phyloP scores from a whole-genome alignment of 225 moss, liverwort and hornwort species.

The Thuidium tamariscinum region DNA sequence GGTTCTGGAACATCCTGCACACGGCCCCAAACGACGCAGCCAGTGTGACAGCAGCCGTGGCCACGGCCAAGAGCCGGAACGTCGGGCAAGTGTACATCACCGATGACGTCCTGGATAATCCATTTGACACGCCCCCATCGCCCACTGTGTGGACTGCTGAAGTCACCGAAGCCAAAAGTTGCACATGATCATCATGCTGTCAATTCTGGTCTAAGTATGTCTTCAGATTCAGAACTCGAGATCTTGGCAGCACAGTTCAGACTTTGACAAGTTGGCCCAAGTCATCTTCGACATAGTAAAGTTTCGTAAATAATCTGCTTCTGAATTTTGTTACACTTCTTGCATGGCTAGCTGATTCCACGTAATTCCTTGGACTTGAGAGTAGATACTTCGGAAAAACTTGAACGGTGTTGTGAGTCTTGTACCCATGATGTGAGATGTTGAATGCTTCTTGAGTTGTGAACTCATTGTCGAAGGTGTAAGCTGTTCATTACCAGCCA shows the following conservation, averaged over 20 bases:
- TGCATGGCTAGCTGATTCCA: background rate
- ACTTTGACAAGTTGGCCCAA: background rate
- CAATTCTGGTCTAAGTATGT: background rate
- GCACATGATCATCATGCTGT: background rate
- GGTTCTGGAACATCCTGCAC: constrained; percentile 25
- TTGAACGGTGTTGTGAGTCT: background rate
- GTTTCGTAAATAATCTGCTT: background rate
- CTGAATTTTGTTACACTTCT: no score
- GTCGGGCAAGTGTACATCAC: constrained; percentile 23
- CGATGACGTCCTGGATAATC: background rate
- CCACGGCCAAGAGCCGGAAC: constrained; percentile 10
- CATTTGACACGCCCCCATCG: background rate
- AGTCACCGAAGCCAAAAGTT: background rate
- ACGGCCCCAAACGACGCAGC: background rate
- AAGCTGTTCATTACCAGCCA: background rate
- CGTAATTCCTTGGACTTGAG: background rate
- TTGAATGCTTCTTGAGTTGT: background rate
- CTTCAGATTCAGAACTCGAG: background rate
- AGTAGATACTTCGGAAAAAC: background rate
- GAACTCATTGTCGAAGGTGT: background rate
- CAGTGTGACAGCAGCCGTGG: background rate
- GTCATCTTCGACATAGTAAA: background rate
- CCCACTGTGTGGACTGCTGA: background rate
- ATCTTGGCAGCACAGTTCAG: background rate
- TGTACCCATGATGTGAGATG: background rate